phyloP scores from a whole-genome alignment of 768 basidiomycete genomes.

The Psilocybe sp. region DNA sequence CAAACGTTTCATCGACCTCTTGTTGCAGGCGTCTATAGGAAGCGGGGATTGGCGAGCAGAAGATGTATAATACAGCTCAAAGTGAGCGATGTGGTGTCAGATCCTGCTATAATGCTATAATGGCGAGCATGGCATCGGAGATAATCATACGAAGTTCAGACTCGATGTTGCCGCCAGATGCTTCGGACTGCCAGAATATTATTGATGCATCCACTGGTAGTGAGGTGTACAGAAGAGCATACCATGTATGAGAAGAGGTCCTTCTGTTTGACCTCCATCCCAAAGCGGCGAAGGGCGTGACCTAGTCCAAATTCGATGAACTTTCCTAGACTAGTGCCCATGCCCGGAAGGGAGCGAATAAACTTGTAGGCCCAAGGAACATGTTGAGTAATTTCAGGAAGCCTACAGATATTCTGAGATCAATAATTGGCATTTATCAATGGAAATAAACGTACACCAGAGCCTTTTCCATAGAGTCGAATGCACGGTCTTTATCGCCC shows the following conservation, averaged over 20 bases:
- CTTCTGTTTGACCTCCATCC: conserved; percentile 13
- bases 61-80: conserved; percentile 21
- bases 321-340: conserved; percentile 6
- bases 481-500: conserved; percentile 19
- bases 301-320: conserved; percentile 14
- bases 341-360: conserved; percentile 10
- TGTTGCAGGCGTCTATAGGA: conserved; percentile 20
- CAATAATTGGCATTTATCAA: background rate
- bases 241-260: conserved; percentile 29
- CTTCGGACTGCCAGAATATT: conserved; percentile 9
- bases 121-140: conserved; percentile 20
- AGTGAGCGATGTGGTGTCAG: conserved; percentile 25
- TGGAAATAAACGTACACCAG: too few species aligned
- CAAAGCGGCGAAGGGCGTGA: conserved; percentile 18
- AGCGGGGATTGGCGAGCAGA: conserved; percentile 21
- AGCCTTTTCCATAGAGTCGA: conserved; percentile 21
- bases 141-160: conserved; percentile 13
- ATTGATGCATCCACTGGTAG: background rate
- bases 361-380: conserved; percentile 16
- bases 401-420: conserved; percentile 1
- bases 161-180: conserved; percentile 8
- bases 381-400: conserved; percentile 19
- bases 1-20: conserved; percentile 23
- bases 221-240: background rate
- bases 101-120: conserved; percentile 29